Evolutionary conservation across 192 early-diverging fungal genomes (phyloP).

Genomic region (Entrophospora sp.): DNA sequence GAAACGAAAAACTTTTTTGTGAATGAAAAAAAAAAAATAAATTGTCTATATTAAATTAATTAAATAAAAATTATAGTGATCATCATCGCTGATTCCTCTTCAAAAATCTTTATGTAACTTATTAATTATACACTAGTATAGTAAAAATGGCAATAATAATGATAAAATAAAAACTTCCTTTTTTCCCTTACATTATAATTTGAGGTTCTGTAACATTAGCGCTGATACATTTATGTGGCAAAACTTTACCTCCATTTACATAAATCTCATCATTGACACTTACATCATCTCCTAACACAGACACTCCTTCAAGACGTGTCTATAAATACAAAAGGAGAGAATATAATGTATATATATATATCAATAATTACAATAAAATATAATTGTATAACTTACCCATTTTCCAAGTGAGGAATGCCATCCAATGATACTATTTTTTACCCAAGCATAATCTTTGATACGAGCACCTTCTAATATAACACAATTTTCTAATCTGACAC

Average conservation of each 20-base stretch:
- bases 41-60: too few relatives aligned
- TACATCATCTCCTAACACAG: conserved; percentile 95
- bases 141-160: too few relatives aligned
- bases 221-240: conserved; percentile 93
- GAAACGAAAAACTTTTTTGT: too few relatives aligned
- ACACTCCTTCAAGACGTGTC: conserved; percentile 81
- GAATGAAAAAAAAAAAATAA: too few relatives aligned
- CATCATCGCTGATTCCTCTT: too few relatives aligned
- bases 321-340: conserved; percentile 9
- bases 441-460: conserved; percentile 86
- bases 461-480: conserved; percentile 77
- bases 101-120: too few relatives aligned
- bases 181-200: conserved; percentile 98
- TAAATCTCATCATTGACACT: conserved; percentile 88
- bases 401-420: conserved; percentile 92
- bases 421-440: conserved; percentile 83
- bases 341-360: not conserved
- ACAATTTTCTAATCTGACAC: conserved; percentile 80
- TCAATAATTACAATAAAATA: not conserved
- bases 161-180: too few relatives aligned
- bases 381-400: conserved; percentile 60
- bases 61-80: too few relatives aligned
- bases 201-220: conserved; percentile 81
- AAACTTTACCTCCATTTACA: conserved; percentile 89
- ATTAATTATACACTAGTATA: too few relatives aligned